Evolutionary conservation across 176 grass and related monocot genomes (phyloP), one percentile per base, ranked within the genome.

Genomic region (Metroxylon sagu): DNA sequence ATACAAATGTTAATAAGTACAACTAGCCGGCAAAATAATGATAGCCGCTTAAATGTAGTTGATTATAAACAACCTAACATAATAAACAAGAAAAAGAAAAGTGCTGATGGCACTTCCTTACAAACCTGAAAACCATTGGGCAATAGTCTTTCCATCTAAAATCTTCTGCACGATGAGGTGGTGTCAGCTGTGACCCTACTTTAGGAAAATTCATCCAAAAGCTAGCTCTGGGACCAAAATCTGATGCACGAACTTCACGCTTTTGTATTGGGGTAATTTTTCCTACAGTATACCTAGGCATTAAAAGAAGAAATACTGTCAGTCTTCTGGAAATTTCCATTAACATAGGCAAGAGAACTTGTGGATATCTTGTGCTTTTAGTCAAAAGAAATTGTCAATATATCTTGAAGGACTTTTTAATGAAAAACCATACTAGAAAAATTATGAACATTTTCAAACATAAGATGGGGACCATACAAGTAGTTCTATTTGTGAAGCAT

Each of bases 71-170:
- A 43, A 14, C 8, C 35, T 14, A 43, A 43, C 35, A 43, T 0
- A 43, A 43, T 43, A 17, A 48, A 43, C 31, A 5, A 18, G 16
- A 0, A 27, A 2, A 19, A 27, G 19, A 59, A 49, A 26, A 52
- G n/a, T 18, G 12, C 6, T 57, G 4, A 66, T 23, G 68, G 53
- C 50, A 61, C 8, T 43, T 35, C 35, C 35, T 43, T 43, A 71
- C 53, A 2, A 64, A 98, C 93, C 93, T 98, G 82, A 98, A 98
- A 43, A 98, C 93, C 93, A 98, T 92, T 27, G 93, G 93, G 49
- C 93, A 98, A 57, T 98, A 98, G 57, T 98, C 93, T 53, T 98
- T 98, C 93, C 93, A 98, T 80, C 88, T 91, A 79, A 98, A 98
- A 85, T 98, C 87, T 74, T 92, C 87, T 5, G 93, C 79, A 16